Evolutionary conservation across 2,329 filamentous ascomycete genomes (phyloP), one percentile per base, ranked within the genome.

Genomic region (Penicillium occitanis): DNA sequence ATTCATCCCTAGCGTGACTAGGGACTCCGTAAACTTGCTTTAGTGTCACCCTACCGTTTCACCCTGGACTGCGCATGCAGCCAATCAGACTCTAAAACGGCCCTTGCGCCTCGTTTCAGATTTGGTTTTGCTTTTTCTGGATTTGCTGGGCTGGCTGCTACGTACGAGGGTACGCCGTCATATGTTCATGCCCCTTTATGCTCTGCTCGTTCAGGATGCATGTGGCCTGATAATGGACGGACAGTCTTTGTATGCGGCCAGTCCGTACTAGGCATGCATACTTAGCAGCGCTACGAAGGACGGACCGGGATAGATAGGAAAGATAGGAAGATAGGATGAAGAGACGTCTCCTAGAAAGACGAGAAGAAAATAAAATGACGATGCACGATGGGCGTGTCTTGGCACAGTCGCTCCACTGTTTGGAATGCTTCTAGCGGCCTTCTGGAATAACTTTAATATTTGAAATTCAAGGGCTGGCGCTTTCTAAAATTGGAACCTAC

Each of bases 391-490:
- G 53, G 33, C 33, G 53, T 7, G 30, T 25, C 46, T 51, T 62
- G 46, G 60, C 44, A 37, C 22, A 13, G 48, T 55, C 50, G 30
- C n/a, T 35, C 60, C 30, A 50, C 46, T 62, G 25, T 51, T 50
- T 62, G 25, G 50, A 40, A 51, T 66, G 33, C 65, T 66, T 66
- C 65, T 66, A 66, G 65, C 61, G 65, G 65, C 65, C 35, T 66
- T 66, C 65, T 63, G 51, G 65, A 66, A 66, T 25, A 50, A 57
- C 42, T 42, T 14, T 33, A 25, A 35, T 30, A 13, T 7, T 30
- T 48, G 14, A 42, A 42, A 42, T 35, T 22, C 42, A 35, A 33
- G 50, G 50, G 28, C 7, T 25, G 33, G 53, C 3, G 53, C 53
- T 22, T 57, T 57, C 51, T 57, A 57, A 57, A 57, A 17, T 57